Evolutionary conservation across 139 green algal species (phyloP), one percentile per base, ranked within the genome.

Genomic region (Ettlia oleoabundans): DNA sequence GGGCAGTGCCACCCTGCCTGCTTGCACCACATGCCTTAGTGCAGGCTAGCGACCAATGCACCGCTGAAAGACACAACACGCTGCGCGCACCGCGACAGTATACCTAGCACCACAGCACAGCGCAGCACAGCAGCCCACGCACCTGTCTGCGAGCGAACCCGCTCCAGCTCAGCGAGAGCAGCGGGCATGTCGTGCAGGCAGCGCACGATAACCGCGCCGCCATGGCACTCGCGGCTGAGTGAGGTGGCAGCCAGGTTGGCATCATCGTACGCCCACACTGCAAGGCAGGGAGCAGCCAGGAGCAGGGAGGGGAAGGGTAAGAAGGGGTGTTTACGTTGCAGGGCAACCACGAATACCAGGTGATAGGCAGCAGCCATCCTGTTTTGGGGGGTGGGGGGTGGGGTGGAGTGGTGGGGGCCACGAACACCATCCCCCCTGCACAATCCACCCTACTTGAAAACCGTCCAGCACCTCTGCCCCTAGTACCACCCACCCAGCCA

Each of bases 201-300:
- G 61, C 76, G 76, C 52, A 93, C 63, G 37, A 93, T 62, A 28
- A 92, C 38, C 38, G 87, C 89, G 8, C 81, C 82, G 66, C 87
- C 85, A 38, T 88, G 69, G 66, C 69, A 82, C 43, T 88, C 81
- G 26, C 58, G 51, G 38, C 53, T 40, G 5, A 28, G 10, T n/a
- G 64, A 61, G 5, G 80, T 84, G 33, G 80, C 70, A 2, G 69
- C 67, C 38, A 67, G 13, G 47, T 80, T 41, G 30, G 80, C 69
- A 51, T 90, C 82, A 37, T 83, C 67, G 58, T 90, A 89, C 51
- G 83, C 83, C 91, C 91, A 94, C 1, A 88, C 78, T 13, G 90
- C 88, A n/a, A n/a, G n/a, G n/a, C n/a, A n/a, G n/a, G n/a, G n/a
- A n/a, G n/a, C n/a, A n/a, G n/a, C n/a, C n/a, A n/a, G n/a, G n/a